Evolutionary conservation across 306 rosid species (phyloP), one percentile per base, ranked within the genome.

Genomic region (Trifolium fragiferum): DNA sequence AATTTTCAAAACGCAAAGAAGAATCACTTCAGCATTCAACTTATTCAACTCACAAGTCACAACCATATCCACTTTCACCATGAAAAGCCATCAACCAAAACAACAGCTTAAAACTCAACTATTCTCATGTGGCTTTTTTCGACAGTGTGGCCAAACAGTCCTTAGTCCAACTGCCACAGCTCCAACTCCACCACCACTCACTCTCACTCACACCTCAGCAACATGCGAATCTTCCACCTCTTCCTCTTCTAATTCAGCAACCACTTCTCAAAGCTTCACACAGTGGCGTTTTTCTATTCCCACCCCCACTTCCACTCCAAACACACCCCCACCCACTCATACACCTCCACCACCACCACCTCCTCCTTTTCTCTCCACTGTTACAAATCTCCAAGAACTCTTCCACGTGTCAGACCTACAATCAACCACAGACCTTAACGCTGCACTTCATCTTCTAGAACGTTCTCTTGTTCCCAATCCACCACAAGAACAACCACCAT

Each of bases 211-310:
- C 81, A 10, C 84, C 81, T 23, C 19, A 53, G 50, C 86, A 44
- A 9, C 82, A 85, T 82, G 91, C 25, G 93, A 84, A 18, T 87
- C 91, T 18, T 89, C 89, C 54, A 86, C 91, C 54, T 88, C 90
- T 3, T 86, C 90, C 3, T 83, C 90, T 10, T 86, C 93, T 14
- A 57, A 57, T 14, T 86, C 98, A 49, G 81, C 96, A 37, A 82
- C 96, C 53, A 82, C 96, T 20, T 93, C 98, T 12, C 98, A 93
- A 66, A 93, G 98, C 87, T 93, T 91, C 89, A 93, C 98, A 0
- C 98, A 91, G 23, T 93, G 98, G 97, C 83, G 81, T 14, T 91
- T 93, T 87, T 84, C 93, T 19, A 92, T 88, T 18, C 84, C 90
- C 83, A 33, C 81, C 19, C 67, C 88, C 1, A 40, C 54, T 76